A percentile compares a stretch with the other conserved stretches of the same genome.
phyloP scores from a whole-genome alignment of 768 basidiomycete genomes.

The Termitomyces sp. region DNA sequence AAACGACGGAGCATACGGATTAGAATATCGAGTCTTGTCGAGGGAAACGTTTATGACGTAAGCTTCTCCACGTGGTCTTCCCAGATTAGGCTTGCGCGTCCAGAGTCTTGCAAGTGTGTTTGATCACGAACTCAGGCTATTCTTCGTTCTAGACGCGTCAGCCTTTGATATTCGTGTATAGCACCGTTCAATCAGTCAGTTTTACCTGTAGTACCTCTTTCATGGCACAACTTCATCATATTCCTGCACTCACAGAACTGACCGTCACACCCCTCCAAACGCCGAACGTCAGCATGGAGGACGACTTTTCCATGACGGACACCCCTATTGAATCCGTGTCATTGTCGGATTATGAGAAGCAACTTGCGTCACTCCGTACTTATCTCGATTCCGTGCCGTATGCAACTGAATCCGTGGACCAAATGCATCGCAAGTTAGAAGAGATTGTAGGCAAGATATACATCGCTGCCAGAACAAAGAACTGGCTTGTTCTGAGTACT shows the following conservation, averaged over 20 bases:
- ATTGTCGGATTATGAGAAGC: slow-evolving; percentile 45
- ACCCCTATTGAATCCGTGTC: slow-evolving; percentile 31
- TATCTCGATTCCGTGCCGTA: slow-evolving; percentile 71
- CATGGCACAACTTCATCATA: slow-evolving; percentile 4
- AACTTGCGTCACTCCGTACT: slow-evolving; percentile 53
- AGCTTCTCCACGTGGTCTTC: slow-evolving; percentile 1
- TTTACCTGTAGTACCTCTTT: neutral
- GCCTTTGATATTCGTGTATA: slow-evolving; percentile 4
- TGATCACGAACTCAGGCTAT: neutral
- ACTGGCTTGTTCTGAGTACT: slow-evolving; percentile 66
- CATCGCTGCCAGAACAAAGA: slow-evolving; percentile 67
- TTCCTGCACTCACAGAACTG: neutral
- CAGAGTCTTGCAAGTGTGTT: slow-evolving; percentile 6
- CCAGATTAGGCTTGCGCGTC: slow-evolving; percentile 10
- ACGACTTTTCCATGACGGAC: slow-evolving; percentile 43
- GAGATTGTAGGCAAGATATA: slow-evolving; percentile 62
- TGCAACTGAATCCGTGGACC: slow-evolving; percentile 60
- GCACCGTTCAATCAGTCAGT: slow-evolving; percentile 6
- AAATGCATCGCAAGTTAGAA: slow-evolving; percentile 68
- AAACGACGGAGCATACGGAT: slow-evolving; percentile 8
- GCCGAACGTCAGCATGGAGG: slow-evolving; percentile 39
- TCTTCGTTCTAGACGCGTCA: slow-evolving; percentile 9
- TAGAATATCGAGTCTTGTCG: neutral
- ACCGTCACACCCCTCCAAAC: neutral
- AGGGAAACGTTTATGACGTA: slow-evolving; percentile 1